These are phyloP conservation scores for Apophysomyces elegans DNA, from an alignment of 371 early-diverging fungal genomes.

Conservation along the genomic window DNA sequence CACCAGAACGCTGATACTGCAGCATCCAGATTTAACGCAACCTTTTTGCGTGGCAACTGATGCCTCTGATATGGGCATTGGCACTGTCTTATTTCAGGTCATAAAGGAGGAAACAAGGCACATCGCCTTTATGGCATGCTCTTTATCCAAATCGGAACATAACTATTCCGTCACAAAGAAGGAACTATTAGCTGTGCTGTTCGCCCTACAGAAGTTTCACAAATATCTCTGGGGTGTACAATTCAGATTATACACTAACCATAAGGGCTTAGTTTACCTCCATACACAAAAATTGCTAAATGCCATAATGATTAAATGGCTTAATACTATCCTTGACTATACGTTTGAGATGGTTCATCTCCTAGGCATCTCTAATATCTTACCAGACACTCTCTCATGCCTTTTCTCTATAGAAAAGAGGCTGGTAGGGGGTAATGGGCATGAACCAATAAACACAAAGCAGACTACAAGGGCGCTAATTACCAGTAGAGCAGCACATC, in stretches of 20 bases:
- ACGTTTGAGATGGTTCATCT: slow-evolving; percentile 28
- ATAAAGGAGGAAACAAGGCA: slow-evolving; percentile 13
- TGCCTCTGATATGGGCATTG: slow-evolving; percentile 44
- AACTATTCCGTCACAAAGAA: slow-evolving; percentile 20
- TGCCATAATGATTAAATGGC: slow-evolving; percentile 28
- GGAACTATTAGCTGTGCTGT: slow-evolving; percentile 24
- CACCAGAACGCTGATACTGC: too few species aligned
- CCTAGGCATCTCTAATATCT: slow-evolving; percentile 24
- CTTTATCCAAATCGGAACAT: slow-evolving; percentile 14
- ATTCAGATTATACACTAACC: slow-evolving; percentile 29
- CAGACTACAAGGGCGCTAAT: background rate
- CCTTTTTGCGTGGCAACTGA: slow-evolving; percentile 45
- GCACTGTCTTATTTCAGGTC: slow-evolving; percentile 35
- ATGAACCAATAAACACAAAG: background rate
- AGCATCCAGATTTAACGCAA: slow-evolving; percentile 29
- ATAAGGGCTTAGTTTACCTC: slow-evolving; percentile 22
- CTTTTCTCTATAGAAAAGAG: slow-evolving; percentile 18
- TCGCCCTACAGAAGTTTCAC: slow-evolving; percentile 32
- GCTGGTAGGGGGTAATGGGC: slow-evolving; percentile 24
- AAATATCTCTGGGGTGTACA: slow-evolving; percentile 30
- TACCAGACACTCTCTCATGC: slow-evolving; percentile 27
- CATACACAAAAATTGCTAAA: slow-evolving; percentile 24
- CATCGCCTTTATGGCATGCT: slow-evolving; percentile 25
- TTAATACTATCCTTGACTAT: slow-evolving; percentile 28
- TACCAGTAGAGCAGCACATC: background rate